phyloP scores from a whole-genome alignment of 495 filamentous ascomycete species.

The Penicillium roqueforti region DNA sequence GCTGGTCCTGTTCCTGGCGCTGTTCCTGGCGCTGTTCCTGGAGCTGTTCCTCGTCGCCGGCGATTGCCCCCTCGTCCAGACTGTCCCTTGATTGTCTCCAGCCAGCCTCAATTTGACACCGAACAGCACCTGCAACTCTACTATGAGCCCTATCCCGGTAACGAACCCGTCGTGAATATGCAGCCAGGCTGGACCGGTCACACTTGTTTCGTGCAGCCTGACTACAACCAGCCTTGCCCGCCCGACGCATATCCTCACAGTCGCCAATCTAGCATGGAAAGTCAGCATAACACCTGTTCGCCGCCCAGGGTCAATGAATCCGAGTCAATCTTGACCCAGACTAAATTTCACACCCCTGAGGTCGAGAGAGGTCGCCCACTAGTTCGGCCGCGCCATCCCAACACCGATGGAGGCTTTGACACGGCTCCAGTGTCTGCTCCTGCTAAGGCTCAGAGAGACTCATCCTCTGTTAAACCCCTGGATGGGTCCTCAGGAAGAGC shows the following conservation, averaged over 20 bases:
- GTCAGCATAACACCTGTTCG: not conserved
- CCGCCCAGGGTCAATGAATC: not conserved
- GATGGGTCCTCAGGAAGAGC: not conserved
- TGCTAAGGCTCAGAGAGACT: not conserved
- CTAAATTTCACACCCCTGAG: not conserved
- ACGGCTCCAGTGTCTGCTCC: not conserved
- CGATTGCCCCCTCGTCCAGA: not conserved
- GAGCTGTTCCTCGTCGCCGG: not conserved
- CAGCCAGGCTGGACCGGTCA: not conserved
- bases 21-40: no score
- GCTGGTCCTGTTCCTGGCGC: not conserved
- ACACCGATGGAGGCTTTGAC: conserved; percentile 1
- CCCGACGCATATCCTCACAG: not conserved
- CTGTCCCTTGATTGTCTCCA: conserved; percentile 5
- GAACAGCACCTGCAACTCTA: not conserved
- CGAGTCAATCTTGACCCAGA: not conserved
- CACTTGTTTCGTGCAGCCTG: not conserved
- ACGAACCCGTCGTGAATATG: not conserved
- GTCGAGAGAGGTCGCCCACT: conserved; percentile 1
- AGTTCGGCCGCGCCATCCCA: not conserved
- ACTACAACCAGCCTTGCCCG: not conserved
- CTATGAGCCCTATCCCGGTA: not conserved
- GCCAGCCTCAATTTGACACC: conserved; percentile 1
- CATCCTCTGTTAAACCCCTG: not conserved
- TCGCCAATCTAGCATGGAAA: not conserved